These are phyloP conservation scores for Lasiodiplodia hormozganensis DNA, from an alignment of 2,329 filamentous ascomycete species.

Conservation along the genomic window DNA sequence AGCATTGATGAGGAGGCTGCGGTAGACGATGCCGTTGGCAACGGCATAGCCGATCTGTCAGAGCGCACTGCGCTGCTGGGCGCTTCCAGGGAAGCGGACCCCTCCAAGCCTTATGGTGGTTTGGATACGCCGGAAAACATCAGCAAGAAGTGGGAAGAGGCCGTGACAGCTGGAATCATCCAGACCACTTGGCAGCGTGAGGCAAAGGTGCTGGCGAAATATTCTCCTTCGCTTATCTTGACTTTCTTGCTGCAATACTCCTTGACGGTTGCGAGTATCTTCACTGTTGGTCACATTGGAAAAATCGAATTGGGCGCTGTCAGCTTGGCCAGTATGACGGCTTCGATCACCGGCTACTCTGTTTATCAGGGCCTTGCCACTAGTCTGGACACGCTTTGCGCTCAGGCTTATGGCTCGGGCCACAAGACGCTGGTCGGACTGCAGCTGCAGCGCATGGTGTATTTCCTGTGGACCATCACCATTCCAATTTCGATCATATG, in stretches of 20 bases:
- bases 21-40: slow-evolving; percentile 22
- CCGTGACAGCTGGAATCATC: slow-evolving; percentile 79
- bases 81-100: slow-evolving; percentile 39
- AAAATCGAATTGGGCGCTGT: slow-evolving; percentile 57
- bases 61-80: slow-evolving; percentile 60
- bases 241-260: slow-evolving; percentile 59
- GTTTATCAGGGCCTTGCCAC: slow-evolving; percentile 70
- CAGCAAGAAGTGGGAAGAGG: slow-evolving; percentile 63
- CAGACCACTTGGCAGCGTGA: slow-evolving; percentile 92
- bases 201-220: slow-evolving; percentile 74
- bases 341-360: slow-evolving; percentile 61
- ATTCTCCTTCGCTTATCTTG: slow-evolving; percentile 52
- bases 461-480: slow-evolving; percentile 74
- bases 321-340: slow-evolving; percentile 57
- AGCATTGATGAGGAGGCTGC: slow-evolving; percentile 43
- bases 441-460: slow-evolving; percentile 82
- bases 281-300: slow-evolving; percentile 58
- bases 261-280: slow-evolving; percentile 55
- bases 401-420: slow-evolving; percentile 92
- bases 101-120: slow-evolving; percentile 51
- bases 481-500: slow-evolving; percentile 76
- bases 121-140: slow-evolving; percentile 60
- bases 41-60: slow-evolving; percentile 32
- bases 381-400: slow-evolving; percentile 88
- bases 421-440: slow-evolving; percentile 87